Evolutionary conservation across 2,329 filamentous ascomycete genomes (phyloP).

Genomic region (Scedosporium aurantiacum): DNA sequence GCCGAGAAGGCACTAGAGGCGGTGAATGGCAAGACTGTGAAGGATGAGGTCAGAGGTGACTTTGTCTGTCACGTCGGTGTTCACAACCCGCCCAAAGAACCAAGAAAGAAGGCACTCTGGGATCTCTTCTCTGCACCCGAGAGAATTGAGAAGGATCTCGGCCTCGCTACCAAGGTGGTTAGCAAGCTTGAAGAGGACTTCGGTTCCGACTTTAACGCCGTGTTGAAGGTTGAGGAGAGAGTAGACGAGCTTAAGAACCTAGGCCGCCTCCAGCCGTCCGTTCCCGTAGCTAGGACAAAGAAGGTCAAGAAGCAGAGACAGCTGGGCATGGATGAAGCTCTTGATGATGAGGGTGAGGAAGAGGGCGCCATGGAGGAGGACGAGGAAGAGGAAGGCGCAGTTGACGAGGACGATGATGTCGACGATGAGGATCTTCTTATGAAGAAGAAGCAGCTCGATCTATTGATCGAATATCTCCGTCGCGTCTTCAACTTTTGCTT

Average conservation of each 20-base stretch:
- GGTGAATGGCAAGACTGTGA: conserved; percentile 96
- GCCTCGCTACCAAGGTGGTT: conserved; percentile 71
- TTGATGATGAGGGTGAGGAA: conserved; percentile 36
- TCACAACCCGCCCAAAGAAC: conserved; percentile 76
- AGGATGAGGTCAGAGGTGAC: conserved; percentile 85
- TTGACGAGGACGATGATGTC: conserved; percentile 68
- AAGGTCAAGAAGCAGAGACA: conserved; percentile 52
- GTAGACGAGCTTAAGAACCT: conserved; percentile 70
- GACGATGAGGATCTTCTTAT: conserved; percentile 82
- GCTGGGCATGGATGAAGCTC: conserved; percentile 47
- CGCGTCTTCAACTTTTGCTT: conserved; percentile 99
- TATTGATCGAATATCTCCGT: conserved; percentile 91
- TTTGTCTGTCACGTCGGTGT: conserved; percentile 97
- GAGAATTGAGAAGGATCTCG: conserved; percentile 80
- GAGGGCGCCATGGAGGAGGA: conserved; percentile 57
- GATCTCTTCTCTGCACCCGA: conserved; percentile 93
- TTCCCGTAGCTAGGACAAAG: conserved; percentile 41
- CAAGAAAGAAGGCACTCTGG: conserved; percentile 92
- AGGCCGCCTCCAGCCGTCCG: conserved; percentile 62
- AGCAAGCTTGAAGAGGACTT: conserved; percentile 78
- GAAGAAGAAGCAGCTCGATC: conserved; percentile 94
- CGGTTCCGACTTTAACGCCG: conserved; percentile 64
- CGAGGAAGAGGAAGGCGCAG: conserved; percentile 72
- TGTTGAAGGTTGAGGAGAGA: conserved; percentile 71
- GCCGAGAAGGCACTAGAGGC: conserved; percentile 83